phyloP scores from a whole-genome alignment of 169 alveolate genomes.

The Plasmodium knowlesi region DNA sequence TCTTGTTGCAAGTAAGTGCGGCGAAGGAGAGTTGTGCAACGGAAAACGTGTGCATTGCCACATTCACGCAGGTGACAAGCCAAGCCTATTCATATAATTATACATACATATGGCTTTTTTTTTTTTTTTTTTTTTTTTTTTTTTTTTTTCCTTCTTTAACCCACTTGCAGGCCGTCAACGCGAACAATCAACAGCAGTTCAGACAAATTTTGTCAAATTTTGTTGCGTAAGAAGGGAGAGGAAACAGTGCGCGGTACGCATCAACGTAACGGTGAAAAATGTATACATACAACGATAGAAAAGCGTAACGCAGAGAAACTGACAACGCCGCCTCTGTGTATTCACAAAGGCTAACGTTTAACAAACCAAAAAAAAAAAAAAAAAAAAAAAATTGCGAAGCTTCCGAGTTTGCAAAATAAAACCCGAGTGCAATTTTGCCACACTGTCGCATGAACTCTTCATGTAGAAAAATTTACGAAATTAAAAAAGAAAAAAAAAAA shows the following conservation, averaged over 20 bases:
- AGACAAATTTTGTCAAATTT: slow-evolving; percentile 71
- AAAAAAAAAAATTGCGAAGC: background rate
- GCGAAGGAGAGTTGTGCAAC: background rate
- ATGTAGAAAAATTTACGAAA: background rate
- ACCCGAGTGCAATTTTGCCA: background rate
- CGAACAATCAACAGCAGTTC: slow-evolving; percentile 73
- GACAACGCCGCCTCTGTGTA: background rate
- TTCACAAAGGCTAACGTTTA: background rate
- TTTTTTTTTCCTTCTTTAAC: background rate
- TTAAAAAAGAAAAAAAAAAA: background rate
- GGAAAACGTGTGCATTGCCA: background rate
- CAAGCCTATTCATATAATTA: background rate
- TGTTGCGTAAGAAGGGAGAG: slow-evolving; percentile 27
- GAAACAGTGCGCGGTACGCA: background rate
- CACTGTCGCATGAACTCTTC: background rate
- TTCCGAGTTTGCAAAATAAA: background rate
- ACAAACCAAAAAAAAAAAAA: background rate
- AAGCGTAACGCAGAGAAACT: background rate
- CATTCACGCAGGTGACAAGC: background rate
- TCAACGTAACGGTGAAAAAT: background rate
- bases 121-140: background rate
- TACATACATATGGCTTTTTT: background rate
- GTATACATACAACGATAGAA: background rate
- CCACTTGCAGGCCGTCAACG: slow-evolving; percentile 38
- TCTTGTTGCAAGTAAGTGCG: slow-evolving; percentile 50